phyloP scores from a whole-genome alignment of 2,329 filamentous ascomycete species.

The Hypomyces rosellus region DNA sequence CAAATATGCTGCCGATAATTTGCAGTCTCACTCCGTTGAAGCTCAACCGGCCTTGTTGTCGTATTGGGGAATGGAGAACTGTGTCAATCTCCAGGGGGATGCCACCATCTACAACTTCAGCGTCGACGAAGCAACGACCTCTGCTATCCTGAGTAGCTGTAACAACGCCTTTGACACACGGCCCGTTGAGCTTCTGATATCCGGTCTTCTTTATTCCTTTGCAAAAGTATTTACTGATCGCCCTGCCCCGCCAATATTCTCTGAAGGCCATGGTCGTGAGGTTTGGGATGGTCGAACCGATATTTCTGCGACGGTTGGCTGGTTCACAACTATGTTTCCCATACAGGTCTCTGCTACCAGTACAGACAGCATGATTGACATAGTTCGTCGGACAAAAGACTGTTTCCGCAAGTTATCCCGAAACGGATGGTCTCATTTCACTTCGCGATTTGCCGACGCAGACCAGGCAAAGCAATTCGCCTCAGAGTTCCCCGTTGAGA shows the following conservation, averaged over 20 bases:
- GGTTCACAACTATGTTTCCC: constrained; percentile 1
- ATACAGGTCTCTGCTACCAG: not conserved
- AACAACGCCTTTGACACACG: constrained; percentile 9
- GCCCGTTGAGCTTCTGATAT: constrained; percentile 12
- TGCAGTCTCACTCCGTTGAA: not conserved
- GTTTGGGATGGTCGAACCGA: constrained; percentile 2
- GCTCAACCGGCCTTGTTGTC: not conserved
- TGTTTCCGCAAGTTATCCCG: not conserved
- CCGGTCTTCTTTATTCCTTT: constrained; percentile 21
- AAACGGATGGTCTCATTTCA: not conserved
- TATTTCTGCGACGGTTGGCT: not conserved
- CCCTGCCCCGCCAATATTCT: constrained; percentile 20
- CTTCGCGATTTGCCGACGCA: not conserved
- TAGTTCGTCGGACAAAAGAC: not conserved
- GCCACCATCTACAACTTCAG: not conserved
- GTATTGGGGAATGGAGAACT: constrained; percentile 1
- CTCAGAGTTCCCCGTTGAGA: not conserved
- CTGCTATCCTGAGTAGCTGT: constrained; percentile 2
- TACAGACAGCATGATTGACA: not conserved
- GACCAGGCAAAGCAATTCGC: not conserved
- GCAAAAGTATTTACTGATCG: constrained; percentile 20
- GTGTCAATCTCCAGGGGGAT: not conserved
- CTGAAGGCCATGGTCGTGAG: constrained; percentile 23
- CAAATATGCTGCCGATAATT: not conserved
- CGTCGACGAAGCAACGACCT: constrained; percentile 5